Evolutionary conservation across 441 rosid species (phyloP), one percentile per base, ranked within the genome.

Genomic region (Lepidium campestre): DNA sequence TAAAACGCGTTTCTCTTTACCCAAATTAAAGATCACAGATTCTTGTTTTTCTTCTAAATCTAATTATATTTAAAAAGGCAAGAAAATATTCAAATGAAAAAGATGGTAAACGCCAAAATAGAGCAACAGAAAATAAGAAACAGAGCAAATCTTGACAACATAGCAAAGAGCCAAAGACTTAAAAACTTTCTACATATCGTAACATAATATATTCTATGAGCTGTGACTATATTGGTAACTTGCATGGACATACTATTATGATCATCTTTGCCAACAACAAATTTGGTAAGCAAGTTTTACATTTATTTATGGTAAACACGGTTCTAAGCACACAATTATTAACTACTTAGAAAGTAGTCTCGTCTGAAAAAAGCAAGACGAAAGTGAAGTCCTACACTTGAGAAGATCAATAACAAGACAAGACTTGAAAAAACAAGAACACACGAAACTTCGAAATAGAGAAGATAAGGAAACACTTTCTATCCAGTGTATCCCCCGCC

Each of bases 401-500:
- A 14, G 10, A 44, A 42, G 6, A 15, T 31, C 1, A 6, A 10
- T 12, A 17, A 11, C 25, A 4, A 53, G 19, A 13, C 3, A 55
- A 47, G 57, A 57, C 39, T 12, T 5, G 0, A 13, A 27, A 39
- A 27, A 35, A 64, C 57, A 42, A 2, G 0, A 39, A 57, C 47
- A 48, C 75, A 57, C 7, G 37, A 12, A 49, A 19, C 25, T 15
- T 40, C 0, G 14, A 71, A 18, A 6, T 48, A 64, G 1, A 63
- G 12, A 20, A 27, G 17, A 19, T 14, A 14, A 57, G 7, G 49
- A 22, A 18, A 50, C 35, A 72, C 47, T 8, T 31, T 12, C 23
- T 68, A 65, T 52, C 68, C 80, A 62, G 10, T 68, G 4, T 60
- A 62, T 42, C 68, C 67, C 2, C 82, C 85, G 2, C 83, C 81